These are phyloP conservation scores for Galerina sulciceps DNA, from an alignment of 768 basidiomycete genomes.

Conservation along the genomic window DNA sequence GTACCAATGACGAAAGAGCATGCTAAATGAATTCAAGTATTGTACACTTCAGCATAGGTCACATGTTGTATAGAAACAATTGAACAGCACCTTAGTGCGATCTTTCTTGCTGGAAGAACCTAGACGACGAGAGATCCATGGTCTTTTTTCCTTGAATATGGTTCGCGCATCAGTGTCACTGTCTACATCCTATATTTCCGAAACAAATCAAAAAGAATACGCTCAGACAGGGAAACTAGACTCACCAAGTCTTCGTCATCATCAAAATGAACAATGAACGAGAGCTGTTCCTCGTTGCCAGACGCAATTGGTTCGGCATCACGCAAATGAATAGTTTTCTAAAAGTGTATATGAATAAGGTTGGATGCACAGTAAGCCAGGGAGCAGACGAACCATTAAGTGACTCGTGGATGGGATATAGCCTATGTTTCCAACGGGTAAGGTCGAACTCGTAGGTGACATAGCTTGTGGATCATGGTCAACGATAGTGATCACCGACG, in stretches of 20 bases:
- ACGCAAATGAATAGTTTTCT: neutral
- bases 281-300: neutral
- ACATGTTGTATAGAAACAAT: no score
- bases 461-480: neutral
- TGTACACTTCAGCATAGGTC: no score
- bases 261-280: neutral
- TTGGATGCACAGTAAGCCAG: neutral
- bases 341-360: neutral
- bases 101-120: no score
- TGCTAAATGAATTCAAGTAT: no score
- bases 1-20: no score
- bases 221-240: no score
- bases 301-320: neutral
- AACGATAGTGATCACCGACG: neutral
- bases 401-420: neutral
- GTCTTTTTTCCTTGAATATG: neutral
- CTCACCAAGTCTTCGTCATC: neutral
- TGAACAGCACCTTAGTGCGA: no score
- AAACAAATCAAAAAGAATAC: neutral
- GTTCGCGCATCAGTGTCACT: slow-evolving; percentile 1
- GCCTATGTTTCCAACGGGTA: no score
- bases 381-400: neutral
- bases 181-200: neutral
- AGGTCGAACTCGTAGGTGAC: neutral
- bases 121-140: neutral